Evolutionary conservation across 176 grass and related monocot species (phyloP), one percentile per base, ranked within the genome.

Genomic region (Themeda triandra): DNA sequence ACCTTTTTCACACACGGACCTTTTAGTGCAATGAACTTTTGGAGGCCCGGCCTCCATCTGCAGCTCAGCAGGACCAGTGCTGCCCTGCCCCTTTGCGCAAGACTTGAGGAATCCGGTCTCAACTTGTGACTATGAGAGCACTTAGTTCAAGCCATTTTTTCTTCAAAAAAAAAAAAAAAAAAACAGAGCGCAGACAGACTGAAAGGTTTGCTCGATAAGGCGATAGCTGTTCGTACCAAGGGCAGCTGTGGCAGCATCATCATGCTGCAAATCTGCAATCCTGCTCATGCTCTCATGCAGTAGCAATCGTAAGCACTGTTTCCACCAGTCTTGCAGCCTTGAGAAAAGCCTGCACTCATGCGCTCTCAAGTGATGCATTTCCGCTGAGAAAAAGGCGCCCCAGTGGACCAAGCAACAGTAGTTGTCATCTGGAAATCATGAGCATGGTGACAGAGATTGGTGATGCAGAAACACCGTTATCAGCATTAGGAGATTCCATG

Each of bases 321-420:
- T 54, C 24, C 58, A 56, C 21, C 63, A 73, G 76, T 30, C 84
- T 80, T 86, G 85, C 77, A 78, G 78, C 83, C 54, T 89, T 82
- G 41, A 17, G 3, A 86, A 88, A 89, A 77, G 87, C 51, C 68
- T 85, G 71, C 32, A 4, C 12, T 71, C 65, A 69, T 81, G 36
- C 69, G 70, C 77, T 78, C 49, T 82, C 48, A 41, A 81, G n/a
- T 76, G 37, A 51, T 39, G 37, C 73, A 71, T 54, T 65, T 73
- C 77, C 30, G 18, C 32, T 25, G 23, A 71, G 72, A 51, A 35
- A 76, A 76, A 63, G 30, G 11, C 31, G 29, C 42, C 54, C 24
- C 42, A n/a, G 24, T 74, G 69, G 31, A 17, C 71, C 79, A 76
- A 39, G 33, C 41, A 44, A 66, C 28, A 60, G 44, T n/a, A 39